These are phyloP conservation scores for Trichomonas tenax DNA, from an alignment of 208 protist species.

Conservation along the genomic window DNA sequence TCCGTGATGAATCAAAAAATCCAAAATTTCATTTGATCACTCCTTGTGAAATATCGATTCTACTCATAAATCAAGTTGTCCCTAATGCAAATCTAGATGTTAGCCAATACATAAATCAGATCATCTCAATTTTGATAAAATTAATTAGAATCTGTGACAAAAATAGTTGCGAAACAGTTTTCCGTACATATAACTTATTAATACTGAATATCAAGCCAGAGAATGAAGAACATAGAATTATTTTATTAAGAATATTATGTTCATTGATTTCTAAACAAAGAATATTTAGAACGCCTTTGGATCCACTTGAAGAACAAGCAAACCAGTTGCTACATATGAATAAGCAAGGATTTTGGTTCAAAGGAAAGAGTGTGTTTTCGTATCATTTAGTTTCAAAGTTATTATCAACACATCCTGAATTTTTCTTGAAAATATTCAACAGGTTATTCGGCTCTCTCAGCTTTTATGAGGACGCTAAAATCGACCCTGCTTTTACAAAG, in stretches of 20 bases:
- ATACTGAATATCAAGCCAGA: background rate
- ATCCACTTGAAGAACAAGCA: background rate
- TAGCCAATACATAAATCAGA: background rate
- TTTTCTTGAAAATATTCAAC: background rate
- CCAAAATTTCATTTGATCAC: background rate
- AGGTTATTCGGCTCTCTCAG: background rate
- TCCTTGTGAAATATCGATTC: background rate
- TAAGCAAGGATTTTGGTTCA: background rate
- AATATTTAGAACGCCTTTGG: background rate
- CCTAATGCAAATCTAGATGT: background rate
- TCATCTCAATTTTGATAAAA: background rate
- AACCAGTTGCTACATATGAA: background rate
- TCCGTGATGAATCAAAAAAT: background rate
- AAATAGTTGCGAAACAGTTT: background rate
- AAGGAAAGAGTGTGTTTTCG: background rate
- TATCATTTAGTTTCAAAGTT: background rate
- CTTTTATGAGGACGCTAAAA: background rate
- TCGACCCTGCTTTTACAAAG: background rate
- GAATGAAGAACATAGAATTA: background rate
- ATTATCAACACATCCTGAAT: background rate
- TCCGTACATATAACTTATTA: background rate
- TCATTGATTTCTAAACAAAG: background rate
- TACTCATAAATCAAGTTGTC: background rate
- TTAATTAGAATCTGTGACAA: background rate
- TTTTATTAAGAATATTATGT: background rate